These are phyloP conservation scores for Vanilla planifolia DNA, from an alignment of 106 monocot genomes.

Conservation along the genomic window DNA sequence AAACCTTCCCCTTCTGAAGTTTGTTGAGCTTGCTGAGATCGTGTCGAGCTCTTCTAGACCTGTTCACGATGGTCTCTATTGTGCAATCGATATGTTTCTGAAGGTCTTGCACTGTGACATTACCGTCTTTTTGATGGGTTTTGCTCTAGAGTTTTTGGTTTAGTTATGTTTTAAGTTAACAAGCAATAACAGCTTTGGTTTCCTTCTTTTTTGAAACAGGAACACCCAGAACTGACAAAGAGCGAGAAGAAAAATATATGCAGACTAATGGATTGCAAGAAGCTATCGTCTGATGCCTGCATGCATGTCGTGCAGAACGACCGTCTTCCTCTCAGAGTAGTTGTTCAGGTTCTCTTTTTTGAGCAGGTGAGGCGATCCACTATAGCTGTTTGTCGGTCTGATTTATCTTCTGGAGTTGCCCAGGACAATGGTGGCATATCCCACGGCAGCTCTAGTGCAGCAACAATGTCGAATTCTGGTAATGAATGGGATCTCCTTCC, in stretches of 20 bases:
- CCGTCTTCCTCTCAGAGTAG: constrained; percentile 55
- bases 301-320: constrained; percentile 73
- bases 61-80: constrained; percentile 57
- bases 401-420: background rate
- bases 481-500: constrained; percentile 13
- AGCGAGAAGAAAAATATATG: constrained; percentile 61
- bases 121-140: background rate
- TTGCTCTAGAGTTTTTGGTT: background rate
- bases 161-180: background rate
- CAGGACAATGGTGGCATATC: constrained; percentile 10
- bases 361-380: constrained; percentile 37
- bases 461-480: constrained; percentile 10
- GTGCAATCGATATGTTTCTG: constrained; percentile 66
- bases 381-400: background rate
- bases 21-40: constrained; percentile 58
- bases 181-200: background rate
- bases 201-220: constrained; percentile 23
- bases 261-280: constrained; percentile 54
- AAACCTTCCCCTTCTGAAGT: constrained; percentile 43
- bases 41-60: constrained; percentile 21
- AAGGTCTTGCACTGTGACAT: constrained; percentile 26
- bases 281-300: constrained; percentile 58
- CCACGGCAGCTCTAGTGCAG: constrained; percentile 8
- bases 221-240: constrained; percentile 54
- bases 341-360: constrained; percentile 82